These are phyloP conservation scores for Penicillium cinerascens DNA, from an alignment of 495 filamentous ascomycete genomes.

Conservation along the genomic window DNA sequence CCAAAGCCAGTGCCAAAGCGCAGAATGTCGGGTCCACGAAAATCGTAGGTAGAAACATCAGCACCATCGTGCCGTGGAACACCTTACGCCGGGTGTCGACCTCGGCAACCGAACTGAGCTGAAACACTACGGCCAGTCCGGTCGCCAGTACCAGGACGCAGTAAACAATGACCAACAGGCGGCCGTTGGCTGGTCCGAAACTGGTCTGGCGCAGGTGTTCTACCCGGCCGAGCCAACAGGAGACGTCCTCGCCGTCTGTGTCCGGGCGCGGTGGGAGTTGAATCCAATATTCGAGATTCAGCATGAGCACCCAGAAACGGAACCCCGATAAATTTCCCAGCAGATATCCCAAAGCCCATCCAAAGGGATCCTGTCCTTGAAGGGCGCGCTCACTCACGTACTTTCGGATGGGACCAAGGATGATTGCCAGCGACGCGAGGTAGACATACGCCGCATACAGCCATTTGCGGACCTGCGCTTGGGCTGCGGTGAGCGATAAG, in stretches of 20 bases:
- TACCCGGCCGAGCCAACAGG: constrained; percentile 52
- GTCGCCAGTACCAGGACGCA: constrained; percentile 63
- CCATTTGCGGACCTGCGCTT: constrained; percentile 76
- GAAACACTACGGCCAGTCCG: constrained; percentile 70
- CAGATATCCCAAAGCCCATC: constrained; percentile 88
- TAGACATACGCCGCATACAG: constrained; percentile 80
- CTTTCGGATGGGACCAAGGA: constrained; percentile 66
- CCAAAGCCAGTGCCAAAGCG: constrained; percentile 68
- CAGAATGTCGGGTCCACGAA: constrained; percentile 83
- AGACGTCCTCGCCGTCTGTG: constrained; percentile 22
- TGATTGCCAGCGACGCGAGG: constrained; percentile 54
- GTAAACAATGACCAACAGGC: constrained; percentile 73
- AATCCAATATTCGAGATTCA: constrained; percentile 72
- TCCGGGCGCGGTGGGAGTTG: constrained; percentile 57
- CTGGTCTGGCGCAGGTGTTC: constrained; percentile 52
- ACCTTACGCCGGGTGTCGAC: constrained; percentile 98
- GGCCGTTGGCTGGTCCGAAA: constrained; percentile 74
- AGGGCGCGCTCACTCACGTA: constrained; percentile 67
- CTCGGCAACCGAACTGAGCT: constrained; percentile 66
- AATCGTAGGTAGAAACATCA: constrained; percentile 83
- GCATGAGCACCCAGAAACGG: constrained; percentile 59
- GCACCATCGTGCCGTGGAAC: constrained; percentile 97
- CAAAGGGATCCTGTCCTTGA: constrained; percentile 71
- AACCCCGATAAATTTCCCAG: constrained; percentile 74
- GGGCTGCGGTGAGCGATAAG: constrained; percentile 72